A percentile compares a stretch with the other conserved stretches of the same genome.
These are phyloP conservation scores for Paracamarosporium sp. DNA, from an alignment of 2,329 filamentous ascomycete species.

Conservation along the genomic window DNA sequence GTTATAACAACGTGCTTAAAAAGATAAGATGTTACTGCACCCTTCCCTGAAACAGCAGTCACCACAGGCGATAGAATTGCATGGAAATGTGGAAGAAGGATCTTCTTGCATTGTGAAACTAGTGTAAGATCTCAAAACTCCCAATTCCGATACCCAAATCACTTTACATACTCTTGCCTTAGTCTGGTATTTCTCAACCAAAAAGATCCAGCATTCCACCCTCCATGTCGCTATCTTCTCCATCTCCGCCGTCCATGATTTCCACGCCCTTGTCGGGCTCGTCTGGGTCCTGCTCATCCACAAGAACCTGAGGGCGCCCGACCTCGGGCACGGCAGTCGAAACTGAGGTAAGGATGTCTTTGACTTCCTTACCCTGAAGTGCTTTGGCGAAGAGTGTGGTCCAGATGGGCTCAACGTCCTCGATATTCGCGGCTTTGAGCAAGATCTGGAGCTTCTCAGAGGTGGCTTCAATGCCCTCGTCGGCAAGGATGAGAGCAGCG, in stretches of 20 bases:
- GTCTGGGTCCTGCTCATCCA: constrained; percentile 3
- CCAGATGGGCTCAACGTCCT: constrained; percentile 97
- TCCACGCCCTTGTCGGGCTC: constrained; percentile 7
- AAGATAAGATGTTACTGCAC: too few species aligned
- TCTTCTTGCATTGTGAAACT: constrained; percentile 10
- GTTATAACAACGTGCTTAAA: too few species aligned
- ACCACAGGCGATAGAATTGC: too few species aligned
- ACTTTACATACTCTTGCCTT: not conserved
- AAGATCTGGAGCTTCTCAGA: constrained; percentile 94
- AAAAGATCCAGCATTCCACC: constrained; percentile 13
- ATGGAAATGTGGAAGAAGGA: constrained; percentile 17
- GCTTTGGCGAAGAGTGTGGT: constrained; percentile 95
- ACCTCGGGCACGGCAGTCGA: constrained; percentile 54
- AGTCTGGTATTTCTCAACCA: not conserved
- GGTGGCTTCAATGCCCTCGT: constrained; percentile 95
- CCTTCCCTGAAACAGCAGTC: too few species aligned
- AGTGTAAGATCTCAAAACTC: constrained; percentile 24
- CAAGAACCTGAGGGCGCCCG: not conserved
- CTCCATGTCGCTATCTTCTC: constrained; percentile 16
- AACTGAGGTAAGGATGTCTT: constrained; percentile 82
- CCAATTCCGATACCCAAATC: constrained; percentile 2
- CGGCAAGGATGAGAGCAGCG: constrained; percentile 97
- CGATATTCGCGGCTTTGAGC: constrained; percentile 85
- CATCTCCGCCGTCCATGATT: constrained; percentile 6
- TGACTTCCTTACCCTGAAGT: constrained; percentile 88